Percentiles rank a stretch among this genome's conserved stretches.
Evolutionary conservation across 2,329 filamentous ascomycete genomes (phyloP).

Genomic region (Diplocarpon mali): DNA sequence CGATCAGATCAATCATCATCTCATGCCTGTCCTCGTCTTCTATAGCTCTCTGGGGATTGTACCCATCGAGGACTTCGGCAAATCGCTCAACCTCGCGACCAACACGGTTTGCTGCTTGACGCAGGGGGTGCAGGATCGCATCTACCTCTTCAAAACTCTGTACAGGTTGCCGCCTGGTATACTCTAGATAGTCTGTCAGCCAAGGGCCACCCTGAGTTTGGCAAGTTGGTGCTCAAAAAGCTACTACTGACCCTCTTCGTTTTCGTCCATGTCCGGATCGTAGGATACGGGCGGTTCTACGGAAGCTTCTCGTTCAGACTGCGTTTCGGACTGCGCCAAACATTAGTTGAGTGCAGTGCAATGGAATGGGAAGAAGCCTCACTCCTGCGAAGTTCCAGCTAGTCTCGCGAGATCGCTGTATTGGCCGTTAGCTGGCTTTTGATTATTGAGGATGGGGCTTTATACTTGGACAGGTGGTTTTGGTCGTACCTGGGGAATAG

Average conservation of each 20-base stretch:
- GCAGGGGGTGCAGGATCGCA: constrained; percentile 45
- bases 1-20: constrained; percentile 57
- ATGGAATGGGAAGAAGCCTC: constrained; percentile 2
- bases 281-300: constrained; percentile 25
- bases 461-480: constrained; percentile 13
- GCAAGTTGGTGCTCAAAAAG: not conserved
- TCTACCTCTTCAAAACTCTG: constrained; percentile 32
- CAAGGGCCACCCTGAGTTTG: not conserved
- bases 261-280: constrained; percentile 27
- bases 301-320: constrained; percentile 24
- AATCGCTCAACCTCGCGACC: constrained; percentile 81
- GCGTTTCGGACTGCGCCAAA: constrained; percentile 15
- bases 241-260: constrained; percentile 25
- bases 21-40: constrained; percentile 44
- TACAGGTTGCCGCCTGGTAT: constrained; percentile 19
- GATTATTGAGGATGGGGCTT: constrained; percentile 1
- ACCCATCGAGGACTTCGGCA: constrained; percentile 70
- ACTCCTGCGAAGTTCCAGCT: constrained; percentile 27
- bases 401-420: constrained; percentile 23
- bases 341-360: not conserved
- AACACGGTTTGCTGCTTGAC: constrained; percentile 54
- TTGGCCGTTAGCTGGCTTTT: constrained; percentile 8
- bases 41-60: constrained; percentile 42
- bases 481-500: constrained; percentile 12
- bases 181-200: constrained; percentile 9